These are phyloP conservation scores for Calonectria honghensis DNA, from an alignment of 2,329 filamentous ascomycete species.

Conservation along the genomic window DNA sequence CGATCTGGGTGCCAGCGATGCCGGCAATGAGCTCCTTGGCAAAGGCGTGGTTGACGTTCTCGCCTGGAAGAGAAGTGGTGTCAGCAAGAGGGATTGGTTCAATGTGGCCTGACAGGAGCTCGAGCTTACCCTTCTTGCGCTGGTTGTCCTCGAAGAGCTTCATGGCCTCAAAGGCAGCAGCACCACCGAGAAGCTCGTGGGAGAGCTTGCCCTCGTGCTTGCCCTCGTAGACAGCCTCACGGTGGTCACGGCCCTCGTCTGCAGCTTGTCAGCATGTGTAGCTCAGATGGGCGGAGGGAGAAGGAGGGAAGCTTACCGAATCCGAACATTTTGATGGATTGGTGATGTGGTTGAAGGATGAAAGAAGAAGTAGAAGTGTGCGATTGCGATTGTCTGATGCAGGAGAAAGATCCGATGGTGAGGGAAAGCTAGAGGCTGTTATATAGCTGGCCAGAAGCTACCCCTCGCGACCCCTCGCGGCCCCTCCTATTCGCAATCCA, in stretches of 20 bases:
- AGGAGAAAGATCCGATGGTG: not conserved
- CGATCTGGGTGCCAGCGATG: conserved; percentile 83
- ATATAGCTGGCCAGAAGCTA: conserved; percentile 27
- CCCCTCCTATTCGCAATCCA: not conserved
- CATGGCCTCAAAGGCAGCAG: conserved; percentile 86
- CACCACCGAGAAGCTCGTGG: conserved; percentile 85
- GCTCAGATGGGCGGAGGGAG: no score
- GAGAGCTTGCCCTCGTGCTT: conserved; percentile 77
- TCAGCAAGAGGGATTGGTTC: not conserved
- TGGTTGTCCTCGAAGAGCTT: conserved; percentile 87
- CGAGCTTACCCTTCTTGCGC: conserved; percentile 72
- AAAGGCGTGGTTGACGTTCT: conserved; percentile 82
- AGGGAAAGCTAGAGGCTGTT: not conserved
- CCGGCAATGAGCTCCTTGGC: conserved; percentile 87
- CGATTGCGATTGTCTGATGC: conserved; percentile 4
- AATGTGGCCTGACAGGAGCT: not conserved
- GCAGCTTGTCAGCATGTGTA: not conserved
- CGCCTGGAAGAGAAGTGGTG: not conserved
- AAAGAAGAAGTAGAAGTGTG: not conserved
- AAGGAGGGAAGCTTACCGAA: conserved; percentile 28
- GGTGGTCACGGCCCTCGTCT: conserved; percentile 47
- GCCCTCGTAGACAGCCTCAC: conserved; percentile 65
- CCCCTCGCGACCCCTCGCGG: conserved; percentile 7
- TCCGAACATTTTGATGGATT: conserved; percentile 38
- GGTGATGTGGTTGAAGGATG: not conserved